Conservation (phyloP, 352 stramenopile species). For the Aphanomyces cochlioides region DNA sequence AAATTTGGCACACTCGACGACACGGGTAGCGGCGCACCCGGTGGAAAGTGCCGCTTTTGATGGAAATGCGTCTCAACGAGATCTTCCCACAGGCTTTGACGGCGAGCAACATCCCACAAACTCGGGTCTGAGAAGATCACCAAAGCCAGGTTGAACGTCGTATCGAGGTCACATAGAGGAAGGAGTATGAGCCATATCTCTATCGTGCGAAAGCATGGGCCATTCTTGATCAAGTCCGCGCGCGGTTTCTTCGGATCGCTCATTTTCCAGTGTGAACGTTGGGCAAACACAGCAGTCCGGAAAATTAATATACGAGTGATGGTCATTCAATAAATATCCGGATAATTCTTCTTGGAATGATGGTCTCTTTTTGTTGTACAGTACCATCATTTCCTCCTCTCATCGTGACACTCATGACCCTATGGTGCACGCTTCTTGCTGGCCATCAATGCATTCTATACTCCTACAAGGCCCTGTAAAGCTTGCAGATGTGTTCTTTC, state of each 20-base stretch:
- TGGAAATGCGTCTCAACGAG: constrained; percentile 12
- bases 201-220: neutral
- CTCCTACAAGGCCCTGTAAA: no score
- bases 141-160: constrained; percentile 4
- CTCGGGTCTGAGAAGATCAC: neutral
- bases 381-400: no score
- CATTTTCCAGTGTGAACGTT: neutral
- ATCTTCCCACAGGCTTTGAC: neutral
- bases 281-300: no score
- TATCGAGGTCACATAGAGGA: neutral
- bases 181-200: neutral
- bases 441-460: no score
- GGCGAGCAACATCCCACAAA: constrained; percentile 1
- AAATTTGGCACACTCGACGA: neutral
- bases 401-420: no score
- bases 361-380: neutral
- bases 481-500: no score
- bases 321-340: neutral
- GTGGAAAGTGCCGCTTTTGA: constrained; percentile 3
- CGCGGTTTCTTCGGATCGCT: neutral
- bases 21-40: neutral
- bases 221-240: neutral
- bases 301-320: no score
- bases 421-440: no score
- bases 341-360: neutral